A percentile compares a stretch with the other conserved stretches of the same genome.
These are phyloP conservation scores for Leccinum uliginosum DNA, from an alignment of 768 basidiomycete genomes.

Conservation along the genomic window DNA sequence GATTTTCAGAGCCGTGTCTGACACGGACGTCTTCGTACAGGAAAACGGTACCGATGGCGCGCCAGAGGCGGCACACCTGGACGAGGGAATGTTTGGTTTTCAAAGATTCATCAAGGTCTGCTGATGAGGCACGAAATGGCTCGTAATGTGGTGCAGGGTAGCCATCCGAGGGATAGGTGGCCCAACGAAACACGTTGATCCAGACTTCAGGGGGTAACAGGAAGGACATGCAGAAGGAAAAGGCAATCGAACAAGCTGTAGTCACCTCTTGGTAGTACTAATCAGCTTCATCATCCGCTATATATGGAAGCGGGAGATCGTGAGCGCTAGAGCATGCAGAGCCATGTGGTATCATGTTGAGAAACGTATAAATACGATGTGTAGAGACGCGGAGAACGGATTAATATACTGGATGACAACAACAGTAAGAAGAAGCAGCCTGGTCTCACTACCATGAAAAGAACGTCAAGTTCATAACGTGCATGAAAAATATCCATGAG, in stretches of 20 bases:
- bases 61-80: constrained; percentile 58
- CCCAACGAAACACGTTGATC: constrained; percentile 48
- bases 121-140: constrained; percentile 43
- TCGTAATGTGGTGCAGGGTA: constrained; percentile 33
- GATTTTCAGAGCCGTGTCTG: constrained; percentile 25
- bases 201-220: constrained; percentile 51
- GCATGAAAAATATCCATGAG: constrained; percentile 26
- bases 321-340: constrained; percentile 16
- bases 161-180: constrained; percentile 28
- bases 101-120: constrained; percentile 29
- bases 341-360: constrained; percentile 30
- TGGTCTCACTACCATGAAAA: constrained; percentile 25
- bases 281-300: not conserved
- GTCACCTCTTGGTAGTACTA: no score
- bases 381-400: constrained; percentile 18
- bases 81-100: constrained; percentile 40
- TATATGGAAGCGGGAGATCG: not conserved
- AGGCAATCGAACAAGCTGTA: not conserved
- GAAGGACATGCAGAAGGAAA: not conserved
- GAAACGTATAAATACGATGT: constrained; percentile 26
- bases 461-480: constrained; percentile 31
- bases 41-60: constrained; percentile 38
- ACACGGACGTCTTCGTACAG: constrained; percentile 55
- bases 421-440: constrained; percentile 18
- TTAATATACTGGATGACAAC: constrained; percentile 30